Base-by-base conservation (phyloP, 805 yeast species). In the Cyberlindnera meyerae region DNA sequence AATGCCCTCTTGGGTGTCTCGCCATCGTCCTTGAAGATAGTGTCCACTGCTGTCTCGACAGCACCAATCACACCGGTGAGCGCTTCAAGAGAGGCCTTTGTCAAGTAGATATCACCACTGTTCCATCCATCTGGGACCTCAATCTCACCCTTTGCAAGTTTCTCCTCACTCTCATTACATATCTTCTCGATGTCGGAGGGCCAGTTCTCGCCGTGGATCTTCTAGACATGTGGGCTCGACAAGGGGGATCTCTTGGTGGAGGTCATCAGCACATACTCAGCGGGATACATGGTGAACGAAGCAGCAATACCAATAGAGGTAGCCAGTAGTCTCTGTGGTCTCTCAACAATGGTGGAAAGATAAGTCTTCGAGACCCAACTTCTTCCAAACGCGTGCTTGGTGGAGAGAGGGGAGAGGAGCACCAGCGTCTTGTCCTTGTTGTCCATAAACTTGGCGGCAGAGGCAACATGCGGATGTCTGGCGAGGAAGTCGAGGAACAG, bases 71-170 rank as follows among this genome's bases (percentile, higher is more conserved):
- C 86, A 4, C 94, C 94, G 45, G 79, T 80, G 7, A 85, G 58
- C 0, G 95, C 94, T 18, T 70, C 71, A 5, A 81, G 56, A 0
- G 95, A 80, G 15, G 68, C 71, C 14, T 79, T 75, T 4, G 79
- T 73, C 35, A 85, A 54, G 54, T 85, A 85, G 22, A 86, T 82
- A 52, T 85, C 95, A 11, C 93, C 93, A 3, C 82, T 71, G 41
- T 83, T 82, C 95, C 95, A 85, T 26, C 72, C 73, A 6, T 73
- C 80, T 1, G 94, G 94, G 2, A 84, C 87, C 57, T 85, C 95
- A 4, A 84, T 49, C 49, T 75, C 65, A 14, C 75, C 73, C 1
- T 65, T 58, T 8, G 58, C 58, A 29, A 83, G 62, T 52, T 78
- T 78, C 1, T 54, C 65, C 31, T 70, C 71, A n/a, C 85, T 74